Percentiles rank a stretch among this genome's conserved stretches.
Evolutionary conservation across 2,329 filamentous ascomycete genomes (phyloP).

Genomic region (Teratosphaeria viscida): DNA sequence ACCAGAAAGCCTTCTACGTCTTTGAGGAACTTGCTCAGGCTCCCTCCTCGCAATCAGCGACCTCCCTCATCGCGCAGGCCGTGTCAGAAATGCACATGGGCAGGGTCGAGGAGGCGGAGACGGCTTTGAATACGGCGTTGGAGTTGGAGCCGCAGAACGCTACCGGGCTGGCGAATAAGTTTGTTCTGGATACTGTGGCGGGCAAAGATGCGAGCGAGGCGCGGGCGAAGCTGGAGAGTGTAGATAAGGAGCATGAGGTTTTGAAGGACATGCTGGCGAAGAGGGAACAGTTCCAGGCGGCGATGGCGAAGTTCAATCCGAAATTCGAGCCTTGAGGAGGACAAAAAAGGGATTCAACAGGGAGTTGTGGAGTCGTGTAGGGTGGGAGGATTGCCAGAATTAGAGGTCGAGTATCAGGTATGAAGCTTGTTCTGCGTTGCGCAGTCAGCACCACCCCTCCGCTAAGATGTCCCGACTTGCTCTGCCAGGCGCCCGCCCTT

Average conservation of each 20-base stretch:
- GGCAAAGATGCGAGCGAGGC: slow-evolving; percentile 61
- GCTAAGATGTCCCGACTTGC: background rate
- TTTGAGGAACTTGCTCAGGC: slow-evolving; percentile 92
- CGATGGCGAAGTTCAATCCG: slow-evolving; percentile 74
- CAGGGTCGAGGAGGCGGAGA: slow-evolving; percentile 77
- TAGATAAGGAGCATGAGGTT: slow-evolving; percentile 58
- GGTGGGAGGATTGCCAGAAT: background rate
- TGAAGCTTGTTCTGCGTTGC: background rate
- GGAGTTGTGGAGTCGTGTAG: background rate
- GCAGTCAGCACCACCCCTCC: background rate
- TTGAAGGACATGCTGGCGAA: slow-evolving; percentile 71
- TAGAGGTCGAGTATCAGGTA: background rate
- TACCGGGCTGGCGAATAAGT: slow-evolving; percentile 69
- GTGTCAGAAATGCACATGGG: slow-evolving; percentile 86
- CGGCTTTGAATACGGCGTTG: slow-evolving; percentile 70
- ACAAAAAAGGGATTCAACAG: background rate
- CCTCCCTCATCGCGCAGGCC: slow-evolving; percentile 75
- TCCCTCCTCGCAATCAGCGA: slow-evolving; percentile 64
- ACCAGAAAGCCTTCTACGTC: slow-evolving; percentile 95
- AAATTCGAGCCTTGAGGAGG: slow-evolving; percentile 55
- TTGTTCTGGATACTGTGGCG: slow-evolving; percentile 67
- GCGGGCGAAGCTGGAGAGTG: slow-evolving; percentile 40
- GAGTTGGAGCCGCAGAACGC: slow-evolving; percentile 60
- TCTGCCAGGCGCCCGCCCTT: background rate
- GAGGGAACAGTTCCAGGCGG: slow-evolving; percentile 76